Percentiles rank a stretch among this genome's conserved stretches.
Conservation (phyloP, 163 green algal species). For the Scenedesmus sp. region DNA sequence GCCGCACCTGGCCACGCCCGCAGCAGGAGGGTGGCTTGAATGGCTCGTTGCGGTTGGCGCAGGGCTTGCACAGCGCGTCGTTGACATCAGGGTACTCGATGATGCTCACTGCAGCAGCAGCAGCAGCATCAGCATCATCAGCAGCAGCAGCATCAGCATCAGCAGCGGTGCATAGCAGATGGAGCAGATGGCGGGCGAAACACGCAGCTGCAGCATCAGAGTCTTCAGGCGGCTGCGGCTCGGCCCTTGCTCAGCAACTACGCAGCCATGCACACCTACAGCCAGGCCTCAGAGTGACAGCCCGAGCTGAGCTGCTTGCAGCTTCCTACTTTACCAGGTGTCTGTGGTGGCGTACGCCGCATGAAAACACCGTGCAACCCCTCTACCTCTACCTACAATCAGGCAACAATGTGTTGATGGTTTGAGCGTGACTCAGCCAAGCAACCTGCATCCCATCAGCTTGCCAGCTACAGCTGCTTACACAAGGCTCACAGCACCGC, state of each 20-base stretch:
- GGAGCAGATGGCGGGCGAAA: background rate
- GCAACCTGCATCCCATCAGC: too few species aligned
- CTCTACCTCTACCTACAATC: too few species aligned
- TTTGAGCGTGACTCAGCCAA: background rate
- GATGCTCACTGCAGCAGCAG: background rate
- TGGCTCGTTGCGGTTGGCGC: background rate
- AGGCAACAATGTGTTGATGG: background rate
- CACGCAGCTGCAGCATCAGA: too few species aligned
- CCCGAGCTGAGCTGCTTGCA: too few species aligned
- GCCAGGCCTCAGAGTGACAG: too few species aligned
- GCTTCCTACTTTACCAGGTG: too few species aligned
- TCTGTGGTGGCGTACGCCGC: too few species aligned
- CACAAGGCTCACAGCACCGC: background rate
- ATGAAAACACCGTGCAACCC: too few species aligned
- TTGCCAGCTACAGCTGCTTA: background rate
- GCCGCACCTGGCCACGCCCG: background rate
- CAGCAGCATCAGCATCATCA: background rate
- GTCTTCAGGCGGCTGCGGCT: background rate
- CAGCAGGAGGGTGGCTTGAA: conserved; percentile 31
- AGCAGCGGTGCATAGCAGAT: background rate
- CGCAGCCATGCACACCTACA: background rate
- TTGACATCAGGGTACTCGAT: background rate
- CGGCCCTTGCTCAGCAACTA: background rate
- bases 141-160: background rate
- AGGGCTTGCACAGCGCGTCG: conserved; percentile 6